Evolutionary conservation across 441 rosid genomes (phyloP), one percentile per base, ranked within the genome.

Genomic region (Biscutella laevigata): DNA sequence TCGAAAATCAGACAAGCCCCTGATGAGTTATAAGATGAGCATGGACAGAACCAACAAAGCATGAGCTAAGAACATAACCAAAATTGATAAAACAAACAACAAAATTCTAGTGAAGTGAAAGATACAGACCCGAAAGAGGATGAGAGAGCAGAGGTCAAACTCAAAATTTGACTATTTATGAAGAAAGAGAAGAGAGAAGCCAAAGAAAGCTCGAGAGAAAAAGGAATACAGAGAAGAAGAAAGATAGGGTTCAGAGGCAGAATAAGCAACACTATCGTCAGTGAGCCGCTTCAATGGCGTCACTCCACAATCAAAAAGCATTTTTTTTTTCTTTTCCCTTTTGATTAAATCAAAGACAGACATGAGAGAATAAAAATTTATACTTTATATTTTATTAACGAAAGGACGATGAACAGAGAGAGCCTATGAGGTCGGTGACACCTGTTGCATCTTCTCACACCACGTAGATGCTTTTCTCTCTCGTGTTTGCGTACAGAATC

Each of bases 261-360:
- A 33, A 54, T 9, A 54, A 61, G 62, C 62, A n/a, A n/a, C 77
- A 57, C 57, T 59, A 48, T 62, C 64, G 69, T 60, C 49, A 58
- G 34, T 28, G 41, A 65, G 42, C 40, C 58, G 47, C 77, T 64
- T 74, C 79, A 71, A 68, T 74, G 71, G 71, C 72, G 68, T 68
- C 64, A 68, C 61, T 43, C 9, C 2, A 36, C 62, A 60, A 67
- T 53, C 43, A 44, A 44, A 66, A 37, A 22, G 14, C 53, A 34
- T n/a, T 25, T 25, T 3, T 14, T 53, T 16, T 65, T 17, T 11
- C 1, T 28, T 57, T 57, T 7, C 24, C 29, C 28, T 65, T 65
- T 65, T 42, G 56, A 26, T 57, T 43, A 41, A 58, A 45, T 16
- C 13, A 43, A 48, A 64, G 4, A 22, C 4, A 22, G n/a, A n/a